Conservation (phyloP, 2,329 filamentous ascomycete species). For the Trichoderma semiorbis region DNA sequence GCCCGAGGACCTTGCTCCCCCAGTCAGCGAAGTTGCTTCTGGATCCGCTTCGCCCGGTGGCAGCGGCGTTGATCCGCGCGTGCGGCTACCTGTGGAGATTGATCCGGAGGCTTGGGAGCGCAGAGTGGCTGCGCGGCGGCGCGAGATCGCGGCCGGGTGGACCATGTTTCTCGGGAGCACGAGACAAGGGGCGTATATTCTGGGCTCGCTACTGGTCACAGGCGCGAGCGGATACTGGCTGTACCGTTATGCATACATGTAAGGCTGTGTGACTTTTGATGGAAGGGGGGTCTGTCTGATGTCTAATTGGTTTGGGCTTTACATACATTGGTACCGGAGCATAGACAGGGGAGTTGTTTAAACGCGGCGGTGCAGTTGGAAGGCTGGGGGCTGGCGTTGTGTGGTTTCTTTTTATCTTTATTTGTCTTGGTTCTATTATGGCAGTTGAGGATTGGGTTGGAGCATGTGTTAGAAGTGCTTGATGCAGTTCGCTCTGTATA, state of each 20-base stretch:
- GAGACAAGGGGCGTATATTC: conserved; percentile 44
- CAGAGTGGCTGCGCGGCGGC: conserved; percentile 43
- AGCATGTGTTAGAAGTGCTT: neutral
- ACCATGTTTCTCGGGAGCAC: conserved; percentile 55
- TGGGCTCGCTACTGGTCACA: conserved; percentile 42
- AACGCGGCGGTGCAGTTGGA: neutral
- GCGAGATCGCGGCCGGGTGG: conserved; percentile 51
- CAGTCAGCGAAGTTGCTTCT: neutral
- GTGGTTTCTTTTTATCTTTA: neutral
- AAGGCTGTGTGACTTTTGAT: neutral
- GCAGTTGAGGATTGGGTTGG: neutral
- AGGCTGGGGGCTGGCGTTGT: neutral
- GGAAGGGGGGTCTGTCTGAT: neutral
- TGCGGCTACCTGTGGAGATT: conserved; percentile 48
- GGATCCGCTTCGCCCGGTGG: conserved; percentile 22
- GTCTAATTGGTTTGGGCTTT: neutral
- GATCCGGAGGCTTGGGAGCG: conserved; percentile 54
- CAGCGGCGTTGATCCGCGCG: conserved; percentile 38
- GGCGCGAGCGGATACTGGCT: conserved; percentile 47
- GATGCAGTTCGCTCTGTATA: neutral
- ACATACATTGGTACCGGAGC: neutral
- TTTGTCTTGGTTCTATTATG: neutral
- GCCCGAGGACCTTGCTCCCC: conserved; percentile 37
- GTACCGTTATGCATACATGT: conserved; percentile 19
- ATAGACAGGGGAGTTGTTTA: neutral